Conservation (phyloP, 371 early-diverging fungal species). For the Phascolomyces articulosus region DNA sequence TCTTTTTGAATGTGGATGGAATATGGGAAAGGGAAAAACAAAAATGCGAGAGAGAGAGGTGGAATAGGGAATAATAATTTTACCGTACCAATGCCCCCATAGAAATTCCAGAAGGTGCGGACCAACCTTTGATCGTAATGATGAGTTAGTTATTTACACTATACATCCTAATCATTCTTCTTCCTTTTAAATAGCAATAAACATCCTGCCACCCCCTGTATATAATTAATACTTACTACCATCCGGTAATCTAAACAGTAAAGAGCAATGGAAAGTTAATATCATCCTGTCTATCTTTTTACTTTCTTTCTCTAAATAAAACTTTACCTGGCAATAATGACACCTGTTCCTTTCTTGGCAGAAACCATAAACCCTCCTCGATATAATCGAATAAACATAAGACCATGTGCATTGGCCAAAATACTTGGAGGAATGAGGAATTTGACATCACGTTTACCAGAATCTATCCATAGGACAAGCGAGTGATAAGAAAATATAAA, state of each 20-base stretch:
- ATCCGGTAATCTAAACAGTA: conserved; percentile 31
- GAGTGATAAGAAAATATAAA: not conserved
- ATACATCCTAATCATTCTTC: too few relatives aligned
- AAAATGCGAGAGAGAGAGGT: too few relatives aligned
- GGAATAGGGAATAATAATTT: too few relatives aligned
- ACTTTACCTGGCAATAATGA: conserved; percentile 49
- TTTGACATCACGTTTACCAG: conserved; percentile 26
- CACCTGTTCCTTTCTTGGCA: conserved; percentile 38
- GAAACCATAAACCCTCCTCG: conserved; percentile 37
- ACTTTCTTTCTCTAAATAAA: too few relatives aligned
- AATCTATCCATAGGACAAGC: conserved; percentile 10
- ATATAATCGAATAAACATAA: conserved; percentile 37
- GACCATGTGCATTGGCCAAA: conserved; percentile 39
- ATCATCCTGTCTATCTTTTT: not conserved
- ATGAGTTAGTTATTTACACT: too few relatives aligned
- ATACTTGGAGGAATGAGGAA: conserved; percentile 35
- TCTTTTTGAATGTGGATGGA: too few relatives aligned
- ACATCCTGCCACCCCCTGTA: too few relatives aligned
- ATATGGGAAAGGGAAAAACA: too few relatives aligned
- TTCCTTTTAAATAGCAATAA: too few relatives aligned
- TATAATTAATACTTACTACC: conserved; percentile 32
- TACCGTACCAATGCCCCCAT: conserved; percentile 38
- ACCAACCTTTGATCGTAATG: conserved; percentile 29
- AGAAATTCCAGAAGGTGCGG: conserved; percentile 48
- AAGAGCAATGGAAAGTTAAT: too few relatives aligned